phyloP scores from a whole-genome alignment of 352 stramenopile species.

The Phytophthora crassamura region DNA sequence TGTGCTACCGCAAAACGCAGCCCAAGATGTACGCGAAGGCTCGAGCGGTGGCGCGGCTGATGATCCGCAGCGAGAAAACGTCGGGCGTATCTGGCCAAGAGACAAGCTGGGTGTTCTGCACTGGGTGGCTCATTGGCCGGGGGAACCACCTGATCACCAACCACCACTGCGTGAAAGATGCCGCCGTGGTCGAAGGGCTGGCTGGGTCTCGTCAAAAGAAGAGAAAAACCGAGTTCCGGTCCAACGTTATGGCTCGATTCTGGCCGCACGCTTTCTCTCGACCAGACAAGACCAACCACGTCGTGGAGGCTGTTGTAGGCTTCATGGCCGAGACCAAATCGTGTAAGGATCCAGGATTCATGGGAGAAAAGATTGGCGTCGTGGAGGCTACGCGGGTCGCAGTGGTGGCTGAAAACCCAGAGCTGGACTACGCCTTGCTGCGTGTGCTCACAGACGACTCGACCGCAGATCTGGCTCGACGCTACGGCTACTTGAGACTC shows the following conservation, averaged over 20 bases:
- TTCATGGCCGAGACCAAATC: slow-evolving; percentile 69
- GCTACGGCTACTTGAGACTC: slow-evolving; percentile 60
- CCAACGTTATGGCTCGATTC: slow-evolving; percentile 20
- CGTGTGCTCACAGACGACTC: slow-evolving; percentile 46
- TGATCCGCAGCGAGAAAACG: slow-evolving; percentile 46
- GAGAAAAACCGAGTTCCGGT: slow-evolving; percentile 39
- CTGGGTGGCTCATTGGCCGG: slow-evolving; percentile 65
- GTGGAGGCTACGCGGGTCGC: slow-evolving; percentile 50
- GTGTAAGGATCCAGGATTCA: slow-evolving; percentile 40
- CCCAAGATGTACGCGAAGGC: slow-evolving; percentile 66
- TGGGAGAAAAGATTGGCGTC: slow-evolving; percentile 44
- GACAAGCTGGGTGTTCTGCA: slow-evolving; percentile 53
- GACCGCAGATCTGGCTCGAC: slow-evolving; percentile 36
- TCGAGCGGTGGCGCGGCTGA: slow-evolving; percentile 55
- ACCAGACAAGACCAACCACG: slow-evolving; percentile 12
- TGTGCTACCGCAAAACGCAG: slow-evolving; percentile 61
- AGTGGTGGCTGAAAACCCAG: slow-evolving; percentile 48
- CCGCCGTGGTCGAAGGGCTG: slow-evolving; percentile 8
- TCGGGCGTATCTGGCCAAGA: slow-evolving; percentile 8
- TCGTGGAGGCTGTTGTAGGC: slow-evolving; percentile 43
- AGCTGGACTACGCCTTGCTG: slow-evolving; percentile 69
- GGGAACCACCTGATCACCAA: slow-evolving; percentile 74
- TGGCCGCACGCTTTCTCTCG: slow-evolving; percentile 12
- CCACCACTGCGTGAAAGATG: slow-evolving; percentile 65
- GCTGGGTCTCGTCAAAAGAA: background rate